Evolutionary conservation across 2,329 filamentous ascomycete genomes (phyloP), one percentile per base, ranked within the genome.

Genomic region (Trichoderma polysporum): DNA sequence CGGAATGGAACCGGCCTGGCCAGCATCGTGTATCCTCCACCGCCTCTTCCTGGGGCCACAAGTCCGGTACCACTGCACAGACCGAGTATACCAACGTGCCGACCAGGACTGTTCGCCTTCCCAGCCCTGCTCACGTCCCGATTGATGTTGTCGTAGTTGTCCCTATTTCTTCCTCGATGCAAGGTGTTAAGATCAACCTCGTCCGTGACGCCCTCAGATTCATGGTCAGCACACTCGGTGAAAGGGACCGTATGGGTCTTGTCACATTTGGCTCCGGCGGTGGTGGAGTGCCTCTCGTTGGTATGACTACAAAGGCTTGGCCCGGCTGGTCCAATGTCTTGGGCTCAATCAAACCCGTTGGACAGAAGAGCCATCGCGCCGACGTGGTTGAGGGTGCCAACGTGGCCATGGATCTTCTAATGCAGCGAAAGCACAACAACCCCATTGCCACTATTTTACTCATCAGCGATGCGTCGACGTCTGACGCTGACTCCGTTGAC

Each of bases 381-480:
- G 95, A 99, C 80, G 94, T 98, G 15, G 94, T 99, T 2, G 95
- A 99, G 76, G 95, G 95, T 31, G 95, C 94, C 37, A 99, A 98
- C 73, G 93, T 97, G 59, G 95, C 95, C 56, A 98, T 99, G 95
- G 95, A 99, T 77, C 81, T 99, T 65, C 85, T 99, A 67, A 99
- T 99, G 95, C 94, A 97, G 80, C 90, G 95, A 73, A 97, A 97
- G 80, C 92, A 94, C 72, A 94, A 91, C 79, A 99, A 98, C 76
- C 93, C 95, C 0, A 90, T 99, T 62, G 94, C 95, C 1, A 94
- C 93, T 12, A 98, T 99, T 72, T 87, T 99, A 79, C 85, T 99
- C 70, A 98, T 99, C 77, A 98, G 95, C 81, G 95, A 99, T 76
- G 97, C 95, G 0, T 96, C 94, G 3, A 97, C 92, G 3, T 94